A percentile compares a stretch with the other conserved stretches of the same genome.
phyloP scores from a whole-genome alignment of 768 basidiomycete species.

The Lactifluus echinatus region DNA sequence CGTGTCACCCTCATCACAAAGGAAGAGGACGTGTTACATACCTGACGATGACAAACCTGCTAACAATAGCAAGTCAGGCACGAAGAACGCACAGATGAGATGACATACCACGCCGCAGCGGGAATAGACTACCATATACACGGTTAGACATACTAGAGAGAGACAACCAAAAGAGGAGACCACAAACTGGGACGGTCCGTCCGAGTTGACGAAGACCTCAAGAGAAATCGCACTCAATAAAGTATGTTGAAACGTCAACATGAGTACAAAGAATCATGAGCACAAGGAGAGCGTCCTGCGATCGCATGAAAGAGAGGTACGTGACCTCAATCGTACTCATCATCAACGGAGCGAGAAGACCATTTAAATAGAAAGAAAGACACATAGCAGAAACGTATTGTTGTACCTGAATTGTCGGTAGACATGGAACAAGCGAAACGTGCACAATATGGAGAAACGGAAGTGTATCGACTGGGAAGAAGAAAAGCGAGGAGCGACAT shows the following conservation, averaged over 20 bases:
- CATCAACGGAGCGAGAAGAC: not conserved
- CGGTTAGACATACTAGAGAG: not conserved
- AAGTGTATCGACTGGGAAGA: conserved; percentile 79
- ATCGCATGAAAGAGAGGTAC: conserved; percentile 80
- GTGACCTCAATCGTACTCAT: conserved; percentile 82
- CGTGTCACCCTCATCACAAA: not conserved
- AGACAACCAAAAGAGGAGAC: conserved; percentile 28
- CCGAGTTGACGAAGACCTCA: conserved; percentile 73
- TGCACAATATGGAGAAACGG: conserved; percentile 83
- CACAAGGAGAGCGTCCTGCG: conserved; percentile 79
- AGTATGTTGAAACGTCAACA: conserved; percentile 76
- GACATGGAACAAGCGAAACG: conserved; percentile 81
- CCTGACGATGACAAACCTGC: conserved; percentile 70
- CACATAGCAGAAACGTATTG: conserved; percentile 69
- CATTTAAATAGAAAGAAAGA: not conserved
- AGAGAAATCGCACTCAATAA: conserved; percentile 80
- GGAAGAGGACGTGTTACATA: conserved; percentile 33
- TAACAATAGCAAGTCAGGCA: not conserved
- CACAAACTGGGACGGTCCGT: conserved; percentile 75
- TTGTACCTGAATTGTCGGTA: conserved; percentile 86
- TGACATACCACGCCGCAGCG: conserved; percentile 64
- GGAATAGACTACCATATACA: conserved; percentile 49
- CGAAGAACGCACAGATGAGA: conserved; percentile 2
- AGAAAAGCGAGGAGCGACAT: not conserved
- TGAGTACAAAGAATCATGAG: conserved; percentile 83